A percentile compares a stretch with the other conserved stretches of the same genome.
phyloP scores from a whole-genome alignment of 2,329 filamentous ascomycete species.

The Pseudogymnoascus destructans region DNA sequence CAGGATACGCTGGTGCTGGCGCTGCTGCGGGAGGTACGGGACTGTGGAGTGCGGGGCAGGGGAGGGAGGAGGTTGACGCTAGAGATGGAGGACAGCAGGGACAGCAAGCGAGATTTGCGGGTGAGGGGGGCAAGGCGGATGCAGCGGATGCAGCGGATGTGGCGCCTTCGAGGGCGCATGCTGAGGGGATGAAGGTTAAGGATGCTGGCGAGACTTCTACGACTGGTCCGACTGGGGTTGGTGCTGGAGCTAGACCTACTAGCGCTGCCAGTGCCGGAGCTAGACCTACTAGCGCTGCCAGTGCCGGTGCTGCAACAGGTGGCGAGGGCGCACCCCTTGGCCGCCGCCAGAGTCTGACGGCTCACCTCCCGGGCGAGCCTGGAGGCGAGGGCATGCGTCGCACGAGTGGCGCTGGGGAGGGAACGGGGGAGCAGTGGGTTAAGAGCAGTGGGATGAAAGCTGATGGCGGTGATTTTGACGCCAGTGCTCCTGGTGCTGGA shows the following conservation, averaged over 20 bases:
- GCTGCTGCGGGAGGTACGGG: not conserved
- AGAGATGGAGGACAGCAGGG: not conserved
- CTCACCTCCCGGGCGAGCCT: slow-evolving; percentile 15
- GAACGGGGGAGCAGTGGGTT: slow-evolving; percentile 44
- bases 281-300: not conserved
- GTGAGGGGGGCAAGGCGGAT: not conserved
- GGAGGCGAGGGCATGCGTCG: slow-evolving; percentile 15
- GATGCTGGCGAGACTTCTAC: slow-evolving; percentile 11
- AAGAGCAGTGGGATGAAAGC: slow-evolving; percentile 45
- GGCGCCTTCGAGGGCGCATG: not conserved
- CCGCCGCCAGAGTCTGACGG: slow-evolving; percentile 18
- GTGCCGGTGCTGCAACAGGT: not conserved
- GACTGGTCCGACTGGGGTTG: not conserved
- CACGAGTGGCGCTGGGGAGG: slow-evolving; percentile 29
- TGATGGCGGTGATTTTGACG: slow-evolving; percentile 57
- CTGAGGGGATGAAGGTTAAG: slow-evolving; percentile 11
- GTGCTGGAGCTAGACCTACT: not conserved
- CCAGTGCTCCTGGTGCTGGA: slow-evolving; percentile 48
- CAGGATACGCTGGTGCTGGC: not conserved
- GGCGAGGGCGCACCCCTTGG: not conserved
- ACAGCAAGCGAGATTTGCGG: not conserved
- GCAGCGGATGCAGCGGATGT: not conserved
- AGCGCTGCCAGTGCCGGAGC: not conserved
- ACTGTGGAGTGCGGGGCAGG: not conserved
- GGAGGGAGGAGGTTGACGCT: not conserved